These are phyloP conservation scores for Agrocybe chaxingu DNA, from an alignment of 768 basidiomycete species.

Conservation along the genomic window DNA sequence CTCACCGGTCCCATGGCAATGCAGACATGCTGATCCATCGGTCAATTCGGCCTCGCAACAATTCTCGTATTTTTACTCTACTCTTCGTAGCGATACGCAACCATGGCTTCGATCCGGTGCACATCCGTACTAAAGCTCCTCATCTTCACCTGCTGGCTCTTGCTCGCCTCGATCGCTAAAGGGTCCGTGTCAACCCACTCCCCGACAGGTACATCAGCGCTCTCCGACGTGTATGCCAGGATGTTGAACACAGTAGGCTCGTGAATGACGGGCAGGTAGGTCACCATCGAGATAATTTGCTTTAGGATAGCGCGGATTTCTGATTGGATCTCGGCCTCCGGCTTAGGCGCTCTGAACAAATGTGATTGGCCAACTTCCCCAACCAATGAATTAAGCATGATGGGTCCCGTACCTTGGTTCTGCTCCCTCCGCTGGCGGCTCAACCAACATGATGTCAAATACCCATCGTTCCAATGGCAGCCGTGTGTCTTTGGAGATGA, in stretches of 20 bases:
- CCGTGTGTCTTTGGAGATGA: constrained; percentile 92
- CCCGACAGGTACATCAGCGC: constrained; percentile 85
- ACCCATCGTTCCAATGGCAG: constrained; percentile 96
- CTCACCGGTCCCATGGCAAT: constrained; percentile 26
- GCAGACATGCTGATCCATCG: constrained; percentile 24
- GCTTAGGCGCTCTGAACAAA: constrained; percentile 50
- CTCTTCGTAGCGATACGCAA: constrained; percentile 92
- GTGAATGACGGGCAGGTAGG: constrained; percentile 93
- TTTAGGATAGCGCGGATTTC: constrained; percentile 98
- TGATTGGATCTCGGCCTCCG: constrained; percentile 88
- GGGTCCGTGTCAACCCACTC: constrained; percentile 98
- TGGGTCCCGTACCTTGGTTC: constrained; percentile 33
- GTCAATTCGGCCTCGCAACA: constrained; percentile 16
- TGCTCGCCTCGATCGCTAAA: constrained; percentile 87
- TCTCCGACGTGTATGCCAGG: constrained; percentile 90
- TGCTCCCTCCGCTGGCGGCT: constrained; percentile 48
- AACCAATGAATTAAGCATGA: constrained; percentile 1
- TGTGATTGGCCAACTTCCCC: constrained; percentile 2
- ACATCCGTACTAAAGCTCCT: constrained; percentile 96
- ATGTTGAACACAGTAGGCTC: constrained; percentile 98
- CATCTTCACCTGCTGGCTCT: constrained; percentile 92
- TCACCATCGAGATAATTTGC: constrained; percentile 96
- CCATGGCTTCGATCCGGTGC: constrained; percentile 98
- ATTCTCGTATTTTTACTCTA: constrained; percentile 26
- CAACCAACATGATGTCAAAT: constrained; percentile 88